phyloP scores from a whole-genome alignment of 441 rosid genomes.

The Theobroma grandiflorum region DNA sequence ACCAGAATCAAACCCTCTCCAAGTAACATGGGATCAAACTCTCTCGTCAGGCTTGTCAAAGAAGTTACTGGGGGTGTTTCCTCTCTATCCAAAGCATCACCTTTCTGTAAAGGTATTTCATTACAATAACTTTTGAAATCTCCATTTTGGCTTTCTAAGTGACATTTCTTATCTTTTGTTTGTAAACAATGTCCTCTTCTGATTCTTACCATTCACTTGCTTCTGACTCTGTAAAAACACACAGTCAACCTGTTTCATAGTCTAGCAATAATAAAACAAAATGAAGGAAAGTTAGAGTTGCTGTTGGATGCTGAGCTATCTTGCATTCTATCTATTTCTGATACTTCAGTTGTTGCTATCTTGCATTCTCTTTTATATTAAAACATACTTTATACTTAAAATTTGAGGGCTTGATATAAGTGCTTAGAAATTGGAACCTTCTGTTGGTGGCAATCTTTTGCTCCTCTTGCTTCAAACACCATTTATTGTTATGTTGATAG shows the following conservation, averaged over 20 bases:
- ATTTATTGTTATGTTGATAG: background rate
- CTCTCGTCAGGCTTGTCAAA: conserved; percentile 58
- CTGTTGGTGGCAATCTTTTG: background rate
- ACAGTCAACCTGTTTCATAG: background rate
- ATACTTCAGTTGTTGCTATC: background rate
- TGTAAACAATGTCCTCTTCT: background rate
- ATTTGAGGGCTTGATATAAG: background rate
- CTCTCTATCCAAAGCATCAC: conserved; percentile 58
- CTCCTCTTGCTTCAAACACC: background rate
- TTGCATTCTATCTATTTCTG: background rate
- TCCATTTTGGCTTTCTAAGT: background rate
- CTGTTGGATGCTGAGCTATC: conserved; percentile 11
- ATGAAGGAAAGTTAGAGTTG: background rate
- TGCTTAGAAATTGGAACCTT: background rate
- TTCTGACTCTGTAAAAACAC: background rate
- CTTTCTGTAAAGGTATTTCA: conserved; percentile 66
- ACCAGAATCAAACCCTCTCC: conserved; percentile 34
- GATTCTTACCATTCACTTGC: background rate
- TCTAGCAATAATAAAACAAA: background rate
- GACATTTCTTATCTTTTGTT: background rate
- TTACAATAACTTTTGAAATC: conserved; percentile 13
- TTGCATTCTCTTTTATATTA: background rate
- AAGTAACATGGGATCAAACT: conserved; percentile 54
- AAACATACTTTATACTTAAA: background rate
- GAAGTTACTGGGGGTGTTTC: conserved; percentile 69